phyloP scores from a whole-genome alignment of 345 rosid species.

The Lepidium didymum region DNA sequence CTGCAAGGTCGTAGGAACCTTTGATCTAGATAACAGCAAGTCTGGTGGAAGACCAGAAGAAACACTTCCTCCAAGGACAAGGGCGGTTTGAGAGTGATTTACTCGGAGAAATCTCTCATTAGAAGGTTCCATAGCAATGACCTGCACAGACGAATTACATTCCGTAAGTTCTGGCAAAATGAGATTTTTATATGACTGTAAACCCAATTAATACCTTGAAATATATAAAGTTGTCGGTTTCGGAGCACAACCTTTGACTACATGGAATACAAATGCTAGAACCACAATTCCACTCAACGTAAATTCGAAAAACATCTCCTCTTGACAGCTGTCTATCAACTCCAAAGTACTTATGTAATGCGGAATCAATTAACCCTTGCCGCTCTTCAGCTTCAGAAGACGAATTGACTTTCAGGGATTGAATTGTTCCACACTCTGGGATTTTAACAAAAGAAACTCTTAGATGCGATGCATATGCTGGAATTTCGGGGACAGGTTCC shows the following conservation, averaged over 20 bases:
- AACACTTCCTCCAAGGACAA: conserved; percentile 83
- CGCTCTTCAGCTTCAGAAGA: conserved; percentile 72
- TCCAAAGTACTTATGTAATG: conserved; percentile 67
- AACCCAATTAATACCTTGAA: conserved; percentile 55
- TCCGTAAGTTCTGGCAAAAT: conserved; percentile 12
- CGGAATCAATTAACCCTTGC: conserved; percentile 75
- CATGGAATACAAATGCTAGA: conserved; percentile 69
- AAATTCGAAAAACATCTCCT: conserved; percentile 70
- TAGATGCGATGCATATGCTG: conserved; percentile 81
- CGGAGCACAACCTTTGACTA: conserved; percentile 37
- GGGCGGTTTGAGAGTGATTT: conserved; percentile 70
- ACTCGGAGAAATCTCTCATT: conserved; percentile 69
- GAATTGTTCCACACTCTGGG: conserved; percentile 83
- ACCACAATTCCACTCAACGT: conserved; percentile 66
- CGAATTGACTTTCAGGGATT: conserved; percentile 51
- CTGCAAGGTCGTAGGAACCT: conserved; percentile 55
- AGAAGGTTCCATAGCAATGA: conserved; percentile 87
- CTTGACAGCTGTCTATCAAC: conserved; percentile 63
- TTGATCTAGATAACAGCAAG: conserved; percentile 42
- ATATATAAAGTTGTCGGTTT: conserved; percentile 38
- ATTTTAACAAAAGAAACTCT: conserved; percentile 82
- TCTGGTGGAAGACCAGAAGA: conserved; percentile 80
- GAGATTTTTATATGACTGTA: background rate
- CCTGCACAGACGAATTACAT: conserved; percentile 44
- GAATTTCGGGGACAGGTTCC: conserved; percentile 42